Percentiles rank a stretch among this genome's conserved stretches.
These are phyloP conservation scores for Hordeum vulgare DNA, from an alignment of 176 grass and related monocot species.

Conservation along the genomic window DNA sequence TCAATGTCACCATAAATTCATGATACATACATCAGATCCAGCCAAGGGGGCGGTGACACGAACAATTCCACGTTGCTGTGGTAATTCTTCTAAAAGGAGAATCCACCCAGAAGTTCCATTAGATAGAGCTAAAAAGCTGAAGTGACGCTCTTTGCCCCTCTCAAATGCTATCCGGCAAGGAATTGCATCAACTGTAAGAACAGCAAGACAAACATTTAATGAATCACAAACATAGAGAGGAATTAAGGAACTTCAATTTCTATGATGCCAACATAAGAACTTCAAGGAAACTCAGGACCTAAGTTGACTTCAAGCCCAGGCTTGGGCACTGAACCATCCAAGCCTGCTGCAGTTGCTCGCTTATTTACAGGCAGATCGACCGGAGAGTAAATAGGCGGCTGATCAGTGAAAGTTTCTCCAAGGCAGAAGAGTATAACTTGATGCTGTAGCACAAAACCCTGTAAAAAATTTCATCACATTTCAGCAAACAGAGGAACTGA, in stretches of 20 bases:
- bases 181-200: slow-evolving; percentile 57
- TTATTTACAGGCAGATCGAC: slow-evolving; percentile 46
- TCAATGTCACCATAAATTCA: neutral
- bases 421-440: slow-evolving; percentile 87
- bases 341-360: slow-evolving; percentile 38
- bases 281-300: slow-evolving; percentile 39
- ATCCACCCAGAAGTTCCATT: slow-evolving; percentile 81
- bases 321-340: slow-evolving; percentile 59
- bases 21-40: slow-evolving; percentile 82
- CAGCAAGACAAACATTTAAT: slow-evolving; percentile 9
- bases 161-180: slow-evolving; percentile 99
- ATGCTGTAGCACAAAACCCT: slow-evolving; percentile 93
- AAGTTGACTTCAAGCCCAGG: slow-evolving; percentile 78
- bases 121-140: slow-evolving; percentile 72
- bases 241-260: slow-evolving; percentile 6
- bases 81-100: slow-evolving; percentile 88
- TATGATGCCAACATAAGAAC: slow-evolving; percentile 7
- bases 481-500: slow-evolving; percentile 12
- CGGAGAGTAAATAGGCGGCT: slow-evolving; percentile 45
- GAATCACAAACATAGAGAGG: slow-evolving; percentile 2
- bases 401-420: slow-evolving; percentile 70
- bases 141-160: slow-evolving; percentile 90
- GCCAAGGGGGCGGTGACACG: slow-evolving; percentile 81
- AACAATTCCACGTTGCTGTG: slow-evolving; percentile 65
- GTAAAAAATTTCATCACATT: slow-evolving; percentile 35